phyloP scores from a whole-genome alignment of 306 rosid species.

The Oxytropis ochrocephala region DNA sequence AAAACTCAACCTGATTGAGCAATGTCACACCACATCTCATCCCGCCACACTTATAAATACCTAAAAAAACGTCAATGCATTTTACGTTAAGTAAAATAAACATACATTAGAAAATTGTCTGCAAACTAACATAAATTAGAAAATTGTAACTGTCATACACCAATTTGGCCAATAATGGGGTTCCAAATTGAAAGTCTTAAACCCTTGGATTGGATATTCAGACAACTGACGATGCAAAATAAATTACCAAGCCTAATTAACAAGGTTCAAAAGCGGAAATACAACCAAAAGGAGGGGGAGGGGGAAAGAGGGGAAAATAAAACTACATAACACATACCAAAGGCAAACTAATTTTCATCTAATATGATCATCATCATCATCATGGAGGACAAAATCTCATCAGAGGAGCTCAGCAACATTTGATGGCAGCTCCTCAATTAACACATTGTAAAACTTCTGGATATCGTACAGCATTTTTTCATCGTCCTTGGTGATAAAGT shows the following conservation, averaged over 20 bases:
- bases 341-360: constrained; percentile 21
- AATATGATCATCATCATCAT: not conserved
- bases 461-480: constrained; percentile 65
- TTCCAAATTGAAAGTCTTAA: constrained; percentile 26
- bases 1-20: not conserved
- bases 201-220: constrained; percentile 14
- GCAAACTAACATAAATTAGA: not conserved
- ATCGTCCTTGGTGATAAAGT: constrained; percentile 59
- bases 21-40: not conserved
- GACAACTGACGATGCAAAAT: constrained; percentile 21
- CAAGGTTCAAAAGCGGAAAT: constrained; percentile 16
- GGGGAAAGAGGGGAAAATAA: not conserved
- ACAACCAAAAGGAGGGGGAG: not conserved
- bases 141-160: too few species aligned
- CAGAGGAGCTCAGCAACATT: constrained; percentile 78
- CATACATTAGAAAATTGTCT: too few species aligned
- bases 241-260: constrained; percentile 30
- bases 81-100: not conserved
- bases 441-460: constrained; percentile 72
- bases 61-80: not conserved
- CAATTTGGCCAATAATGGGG: constrained; percentile 28
- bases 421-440: constrained; percentile 72
- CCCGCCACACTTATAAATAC: not conserved
- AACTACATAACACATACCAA: constrained; percentile 29
- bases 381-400: constrained; percentile 39